Base-by-base conservation (phyloP, 495 filamentous ascomycete species). In the Xylaria palmicola region DNA sequence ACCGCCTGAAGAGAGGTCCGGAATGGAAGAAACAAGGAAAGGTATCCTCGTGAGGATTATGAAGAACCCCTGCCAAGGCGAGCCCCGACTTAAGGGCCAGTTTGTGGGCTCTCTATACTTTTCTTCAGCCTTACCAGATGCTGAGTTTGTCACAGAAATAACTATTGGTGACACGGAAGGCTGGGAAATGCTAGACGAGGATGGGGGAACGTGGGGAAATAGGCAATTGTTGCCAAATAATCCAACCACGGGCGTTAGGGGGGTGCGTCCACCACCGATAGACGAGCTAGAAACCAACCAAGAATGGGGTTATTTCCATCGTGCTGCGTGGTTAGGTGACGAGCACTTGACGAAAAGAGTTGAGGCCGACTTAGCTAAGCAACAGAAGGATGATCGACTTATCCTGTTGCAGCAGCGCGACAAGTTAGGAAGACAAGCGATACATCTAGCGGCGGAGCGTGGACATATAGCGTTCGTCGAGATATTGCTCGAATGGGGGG, bases 61-160 rank as follows among this genome's bases (percentile, higher is more conserved):
- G 5, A 32, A 49, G 27, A 49, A 32, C 15, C 26, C 15, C 32
- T 49, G 4, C 6, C 27, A 7, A 15, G 27, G 9, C 15, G 32
- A 4, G 6, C 47, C 26, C 0, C 12, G 24, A 1, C 32, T 30
- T 27, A 49, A 49, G 26, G 29, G 47, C 47, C 47, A 32, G 10
- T 49, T 49, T 49, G 47, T 49, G 13, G 47, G 47, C 19, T 49
- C 47, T 49, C 19, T 49, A 19, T 49, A 49, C 19, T 32, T 49
- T 7, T 19, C 3, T 49, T 19, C 47, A 3, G 0, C 27, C 2
- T 17, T 32, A 8, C 13, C 1, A 6, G n/a, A 30, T 6, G 32
- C 1, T 10, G 6, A 17, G 15, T 8, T 6, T 19, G 6, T 10
- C 1, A 32, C 27, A 6, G 13, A 49, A 6, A 9, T 30, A 32